Evolutionary conservation across 345 rosid genomes (phyloP).

Genomic region (Eucalyptus melliodora): DNA sequence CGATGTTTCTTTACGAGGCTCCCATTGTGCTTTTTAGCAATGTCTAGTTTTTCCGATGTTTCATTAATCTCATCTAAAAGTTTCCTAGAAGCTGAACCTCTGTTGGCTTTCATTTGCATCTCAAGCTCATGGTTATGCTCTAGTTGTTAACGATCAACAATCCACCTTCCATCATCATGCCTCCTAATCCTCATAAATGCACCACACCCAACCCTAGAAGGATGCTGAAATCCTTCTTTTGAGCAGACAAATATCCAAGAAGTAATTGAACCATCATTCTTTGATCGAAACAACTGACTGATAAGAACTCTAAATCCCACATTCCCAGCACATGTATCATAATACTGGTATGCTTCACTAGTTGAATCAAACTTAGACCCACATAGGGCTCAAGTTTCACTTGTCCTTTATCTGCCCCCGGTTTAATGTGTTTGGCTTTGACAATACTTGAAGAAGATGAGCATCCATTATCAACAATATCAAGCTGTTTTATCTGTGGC

Average conservation of each 20-base stretch:
- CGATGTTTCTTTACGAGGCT: slow-evolving; percentile 9
- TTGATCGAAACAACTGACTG: slow-evolving; percentile 82
- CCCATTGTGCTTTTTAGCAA: slow-evolving; percentile 16
- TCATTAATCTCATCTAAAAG: slow-evolving; percentile 31
- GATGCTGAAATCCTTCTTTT: slow-evolving; percentile 90
- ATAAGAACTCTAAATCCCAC: slow-evolving; percentile 71
- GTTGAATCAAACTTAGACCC: slow-evolving; percentile 15
- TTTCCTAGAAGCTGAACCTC: slow-evolving; percentile 34
- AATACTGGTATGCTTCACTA: slow-evolving; percentile 65
- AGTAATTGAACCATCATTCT: slow-evolving; percentile 61
- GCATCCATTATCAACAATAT: slow-evolving; percentile 21
- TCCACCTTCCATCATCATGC: slow-evolving; percentile 69
- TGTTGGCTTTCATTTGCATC: slow-evolving; percentile 4
- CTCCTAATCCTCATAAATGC: slow-evolving; percentile 87
- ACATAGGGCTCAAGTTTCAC: slow-evolving; percentile 30
- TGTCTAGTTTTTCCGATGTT: slow-evolving; percentile 8
- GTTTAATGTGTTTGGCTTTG: slow-evolving; percentile 40
- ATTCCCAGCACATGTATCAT: slow-evolving; percentile 50
- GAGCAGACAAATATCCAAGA: slow-evolving; percentile 83
- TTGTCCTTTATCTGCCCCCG: slow-evolving; percentile 22
- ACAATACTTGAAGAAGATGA: slow-evolving; percentile 30
- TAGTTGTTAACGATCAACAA: slow-evolving; percentile 60
- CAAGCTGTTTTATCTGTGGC: slow-evolving; percentile 36
- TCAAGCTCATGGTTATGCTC: slow-evolving; percentile 75
- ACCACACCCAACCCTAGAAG: slow-evolving; percentile 79